Percentiles rank a stretch among this genome's conserved stretches.
phyloP scores from a whole-genome alignment of 176 grass and related monocot genomes.

The Neostapfia colusana region DNA sequence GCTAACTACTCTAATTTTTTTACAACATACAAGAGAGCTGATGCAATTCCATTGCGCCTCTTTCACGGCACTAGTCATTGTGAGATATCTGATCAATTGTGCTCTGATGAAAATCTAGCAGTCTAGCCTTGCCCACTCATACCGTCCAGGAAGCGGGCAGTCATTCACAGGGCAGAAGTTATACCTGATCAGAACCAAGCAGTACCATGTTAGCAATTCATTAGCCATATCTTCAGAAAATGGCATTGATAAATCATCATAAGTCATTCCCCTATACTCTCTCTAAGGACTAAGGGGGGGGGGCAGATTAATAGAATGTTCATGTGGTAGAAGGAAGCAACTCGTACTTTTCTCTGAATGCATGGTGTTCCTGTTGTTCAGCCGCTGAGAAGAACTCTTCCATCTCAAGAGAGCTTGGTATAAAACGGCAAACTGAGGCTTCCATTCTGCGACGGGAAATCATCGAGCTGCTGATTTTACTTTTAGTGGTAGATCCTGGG shows the following conservation, averaged over 20 bases:
- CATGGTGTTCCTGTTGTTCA: conserved; percentile 50
- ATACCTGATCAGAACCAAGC: conserved; percentile 47
- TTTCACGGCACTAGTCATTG: conserved; percentile 14
- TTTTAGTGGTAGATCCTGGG: conserved; percentile 67
- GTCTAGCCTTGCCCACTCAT: conserved; percentile 64
- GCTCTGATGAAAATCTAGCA: conserved; percentile 36
- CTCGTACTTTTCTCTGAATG: conserved; percentile 59
- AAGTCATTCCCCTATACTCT: background rate
- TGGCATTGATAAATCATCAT: background rate
- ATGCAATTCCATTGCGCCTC: conserved; percentile 17
- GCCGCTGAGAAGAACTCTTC: conserved; percentile 68
- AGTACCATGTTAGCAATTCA: background rate
- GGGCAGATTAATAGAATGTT: background rate
- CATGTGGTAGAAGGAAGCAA: background rate
- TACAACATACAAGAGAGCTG: conserved; percentile 47
- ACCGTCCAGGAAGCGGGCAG: conserved; percentile 56
- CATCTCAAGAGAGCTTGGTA: conserved; percentile 60
- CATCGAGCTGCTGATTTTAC: conserved; percentile 41
- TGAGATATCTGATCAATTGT: conserved; percentile 27
- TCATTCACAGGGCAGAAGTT: conserved; percentile 63
- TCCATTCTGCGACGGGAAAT: conserved; percentile 31
- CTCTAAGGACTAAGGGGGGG: background rate
- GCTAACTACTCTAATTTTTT: conserved; percentile 59
- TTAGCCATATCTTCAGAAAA: background rate
- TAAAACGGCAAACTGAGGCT: conserved; percentile 15